Base-by-base conservation (phyloP, 208 protist species). In the Zelonia costaricensis region DNA sequence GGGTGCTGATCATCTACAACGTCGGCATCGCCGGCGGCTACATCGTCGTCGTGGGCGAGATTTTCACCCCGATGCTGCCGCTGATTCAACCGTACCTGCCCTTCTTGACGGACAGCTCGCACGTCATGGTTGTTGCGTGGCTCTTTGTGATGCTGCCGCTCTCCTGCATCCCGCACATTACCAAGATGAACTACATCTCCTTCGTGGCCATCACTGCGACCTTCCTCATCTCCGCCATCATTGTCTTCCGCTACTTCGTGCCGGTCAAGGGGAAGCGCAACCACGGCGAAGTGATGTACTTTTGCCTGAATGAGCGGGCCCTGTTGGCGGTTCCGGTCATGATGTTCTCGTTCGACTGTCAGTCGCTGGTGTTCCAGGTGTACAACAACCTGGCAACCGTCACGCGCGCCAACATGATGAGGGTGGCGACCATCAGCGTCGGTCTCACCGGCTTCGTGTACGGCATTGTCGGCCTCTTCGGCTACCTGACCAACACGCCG, bases 301-400 rank as follows among this genome's bases (percentile, higher is more conserved):
- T 82, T 54, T 80, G 71, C 52, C 33, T 28, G 12, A 75, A 71
- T 10, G 56, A 40, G 22, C 72, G 79, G 10, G 66, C 79, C 0
- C 55, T 92, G 12, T 52, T 92, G 42, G 54, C 80, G 1, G 45
- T 92, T 25, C 82, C 86, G 3, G 84, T 92, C 57, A 78, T 89
- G 61, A 92, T 92, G 86, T 92, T 89, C 64, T 87, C 82, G 43
- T 92, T 92, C 39, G 86, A 92, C 58, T 92, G 86, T 57, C 86
- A 92, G 74, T 82, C 82, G 30, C 71, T 92, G 23, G 75, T 89
- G 6, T 92, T 92, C 39, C 86, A 92, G 40, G 71, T 92, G 16
- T 92, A 92, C 68, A 64, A 68, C 20, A 73, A 69, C 10, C 67
- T 92, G n/a, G 60, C 69, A 3, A 66, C 68, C 22, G 84, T 79